Conservation (phyloP, 1,284 basidiomycete genomes). For the Inonotus obliquus region DNA sequence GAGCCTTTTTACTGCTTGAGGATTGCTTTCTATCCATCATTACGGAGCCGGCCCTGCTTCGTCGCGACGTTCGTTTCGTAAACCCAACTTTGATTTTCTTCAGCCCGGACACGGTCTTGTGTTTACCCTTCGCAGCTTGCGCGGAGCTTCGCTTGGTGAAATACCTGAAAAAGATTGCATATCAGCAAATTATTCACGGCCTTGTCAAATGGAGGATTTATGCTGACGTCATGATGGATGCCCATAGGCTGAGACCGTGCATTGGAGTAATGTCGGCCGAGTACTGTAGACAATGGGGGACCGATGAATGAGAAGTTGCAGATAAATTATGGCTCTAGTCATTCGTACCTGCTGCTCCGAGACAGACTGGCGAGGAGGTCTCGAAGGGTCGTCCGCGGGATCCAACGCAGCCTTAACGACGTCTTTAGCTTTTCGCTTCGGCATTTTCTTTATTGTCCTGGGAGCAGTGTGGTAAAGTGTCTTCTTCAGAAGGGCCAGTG, state of each 20-base stretch:
- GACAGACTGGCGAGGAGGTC: conserved; percentile 48
- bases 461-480: conserved; percentile 54
- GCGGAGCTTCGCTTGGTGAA: conserved; percentile 12
- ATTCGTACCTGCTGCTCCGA: conserved; percentile 50
- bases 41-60: neutral
- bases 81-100: conserved; percentile 12
- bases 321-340: conserved; percentile 26
- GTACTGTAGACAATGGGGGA: neutral
- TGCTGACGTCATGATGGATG: conserved; percentile 16
- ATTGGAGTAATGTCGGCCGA: conserved; percentile 12
- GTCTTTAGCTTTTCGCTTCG: conserved; percentile 42
- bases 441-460: conserved; percentile 48
- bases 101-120: conserved; percentile 9
- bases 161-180: conserved; percentile 1
- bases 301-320: neutral
- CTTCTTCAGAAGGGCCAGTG: conserved; percentile 52
- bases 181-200: neutral
- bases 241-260: conserved; percentile 18
- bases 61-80: neutral
- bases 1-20: neutral
- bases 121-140: conserved; percentile 10
- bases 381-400: conserved; percentile 44
- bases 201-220: neutral
- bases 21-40: neutral
- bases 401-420: conserved; percentile 46